phyloP scores from a whole-genome alignment of 2,329 filamentous ascomycete species.

The Neopestalotiopsis rosae region DNA sequence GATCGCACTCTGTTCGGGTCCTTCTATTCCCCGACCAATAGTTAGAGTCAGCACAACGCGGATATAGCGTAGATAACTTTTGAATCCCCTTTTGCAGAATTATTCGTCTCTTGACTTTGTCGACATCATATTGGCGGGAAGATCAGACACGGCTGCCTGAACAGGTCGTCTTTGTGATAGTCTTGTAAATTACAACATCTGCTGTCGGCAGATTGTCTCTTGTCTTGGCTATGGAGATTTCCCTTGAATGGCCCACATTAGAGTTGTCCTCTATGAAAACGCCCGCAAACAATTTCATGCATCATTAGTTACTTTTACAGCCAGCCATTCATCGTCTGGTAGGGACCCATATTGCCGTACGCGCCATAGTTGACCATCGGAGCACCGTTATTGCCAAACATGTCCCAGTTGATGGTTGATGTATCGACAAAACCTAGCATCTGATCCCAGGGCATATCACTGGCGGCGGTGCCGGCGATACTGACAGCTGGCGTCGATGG shows the following conservation, averaged over 20 bases:
- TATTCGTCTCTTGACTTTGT: no score
- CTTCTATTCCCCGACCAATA: neutral
- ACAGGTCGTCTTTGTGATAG: neutral
- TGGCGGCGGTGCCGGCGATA: constrained; percentile 17
- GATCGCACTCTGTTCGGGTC: constrained; percentile 1
- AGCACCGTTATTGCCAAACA: constrained; percentile 29
- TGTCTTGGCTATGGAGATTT: constrained; percentile 10
- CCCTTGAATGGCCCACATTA: neutral
- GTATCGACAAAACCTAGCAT: constrained; percentile 37
- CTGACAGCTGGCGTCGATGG: constrained; percentile 10
- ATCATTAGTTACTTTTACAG: constrained; percentile 10
- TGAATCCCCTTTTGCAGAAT: neutral
- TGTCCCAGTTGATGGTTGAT: constrained; percentile 35
- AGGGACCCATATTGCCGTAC: constrained; percentile 10
- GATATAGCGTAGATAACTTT: neutral
- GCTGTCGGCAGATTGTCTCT: neutral
- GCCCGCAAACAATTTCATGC: constrained; percentile 9
- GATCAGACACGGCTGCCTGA: no score
- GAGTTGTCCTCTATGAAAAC: constrained; percentile 19
- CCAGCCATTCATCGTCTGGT: constrained; percentile 21
- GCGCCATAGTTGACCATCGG: constrained; percentile 3
- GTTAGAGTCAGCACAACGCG: neutral
- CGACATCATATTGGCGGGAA: no score
- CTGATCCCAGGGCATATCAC: constrained; percentile 37
- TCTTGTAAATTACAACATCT: neutral